Base-by-base conservation (phyloP, 164 flowering plant genomes). In the Piper betle region DNA sequence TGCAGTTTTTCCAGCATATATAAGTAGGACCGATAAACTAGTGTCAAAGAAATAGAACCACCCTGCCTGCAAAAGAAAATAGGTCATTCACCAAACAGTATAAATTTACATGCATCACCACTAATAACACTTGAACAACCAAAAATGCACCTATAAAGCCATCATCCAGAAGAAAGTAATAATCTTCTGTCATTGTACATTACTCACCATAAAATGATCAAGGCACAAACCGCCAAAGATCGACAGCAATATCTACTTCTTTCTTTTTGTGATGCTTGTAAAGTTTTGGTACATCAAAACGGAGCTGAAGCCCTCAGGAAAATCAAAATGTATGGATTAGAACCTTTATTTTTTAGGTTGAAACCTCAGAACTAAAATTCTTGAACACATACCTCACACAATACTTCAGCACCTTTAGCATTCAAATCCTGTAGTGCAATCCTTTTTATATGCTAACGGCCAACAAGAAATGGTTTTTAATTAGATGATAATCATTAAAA, bases 181-280 rank as follows among this genome's bases (percentile, higher is more conserved):
- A 25, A 25, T 25, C 33, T 25, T 25, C 33, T 25, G 33, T 25
- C 33, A 16, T 16, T 53, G 25, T 16, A 53, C 6, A 54, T 54
- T n/a, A 54, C 37, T 54, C 18, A 54, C 57, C 11, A 10, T n/a
- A 16, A 5, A 8, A 4, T 25, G 57, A 15, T 54, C n/a, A 16
- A 37, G 94, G 96, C 38, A 80, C 88, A 69, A 88, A 88, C 19
- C 95, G 84, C 97, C 99, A 93, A 50, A 25, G 84, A 68, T 89
- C 98, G 33, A 93, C 97, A 3, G 94, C 90, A 71, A 93, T 76
- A 66, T 93, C 92, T 61, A 93, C 92, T 68, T 86, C 96, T 70
- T 80, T 93, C 76, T 85, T 88, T 85, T 86, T 88, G 64, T 93
- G 99, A 72, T 88, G 90, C 65, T 90, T 90, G 82, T 93, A 90